Evolutionary conservation across 2,329 filamentous ascomycete species (phyloP).

Genomic region (Fusarium siculi): DNA sequence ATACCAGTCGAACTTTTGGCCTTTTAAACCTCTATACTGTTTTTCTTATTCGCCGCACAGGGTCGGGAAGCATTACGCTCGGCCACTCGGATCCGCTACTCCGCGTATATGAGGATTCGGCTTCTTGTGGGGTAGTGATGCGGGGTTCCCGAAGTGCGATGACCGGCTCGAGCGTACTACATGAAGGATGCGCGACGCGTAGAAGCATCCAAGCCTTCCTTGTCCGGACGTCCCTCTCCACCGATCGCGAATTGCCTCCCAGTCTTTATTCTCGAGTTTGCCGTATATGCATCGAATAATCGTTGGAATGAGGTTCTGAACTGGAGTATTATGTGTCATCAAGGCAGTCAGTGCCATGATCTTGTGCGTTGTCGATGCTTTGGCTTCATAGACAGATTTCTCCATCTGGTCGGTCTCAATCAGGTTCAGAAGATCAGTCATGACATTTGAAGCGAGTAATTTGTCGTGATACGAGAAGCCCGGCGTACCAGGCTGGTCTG

Average conservation of each 20-base stretch:
- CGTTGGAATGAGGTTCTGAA: not conserved
- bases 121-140: not conserved
- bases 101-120: too few relatives aligned
- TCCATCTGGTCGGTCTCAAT: slow-evolving; percentile 11
- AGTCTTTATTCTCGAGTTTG: not conserved
- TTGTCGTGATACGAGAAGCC: slow-evolving; percentile 4
- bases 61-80: too few relatives aligned
- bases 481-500: not conserved
- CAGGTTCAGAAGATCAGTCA: not conserved
- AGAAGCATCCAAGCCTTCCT: slow-evolving; percentile 21
- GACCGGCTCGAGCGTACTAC: slow-evolving; percentile 7
- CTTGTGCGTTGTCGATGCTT: slow-evolving; percentile 15
- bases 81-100: too few relatives aligned
- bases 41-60: too few relatives aligned
- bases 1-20: too few relatives aligned
- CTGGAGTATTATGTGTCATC: slow-evolving; percentile 9
- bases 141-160: slow-evolving; percentile 3
- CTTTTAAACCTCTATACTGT: too few relatives aligned
- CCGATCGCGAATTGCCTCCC: not conserved
- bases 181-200: slow-evolving; percentile 11
- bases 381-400: slow-evolving; percentile 5
- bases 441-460: not conserved
- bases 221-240: not conserved
- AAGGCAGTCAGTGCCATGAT: slow-evolving; percentile 10
- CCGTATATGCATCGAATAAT: slow-evolving; percentile 18